These are phyloP conservation scores for Ascochyta koolunga DNA, from an alignment of 2,329 filamentous ascomycete genomes.

Conservation along the genomic window DNA sequence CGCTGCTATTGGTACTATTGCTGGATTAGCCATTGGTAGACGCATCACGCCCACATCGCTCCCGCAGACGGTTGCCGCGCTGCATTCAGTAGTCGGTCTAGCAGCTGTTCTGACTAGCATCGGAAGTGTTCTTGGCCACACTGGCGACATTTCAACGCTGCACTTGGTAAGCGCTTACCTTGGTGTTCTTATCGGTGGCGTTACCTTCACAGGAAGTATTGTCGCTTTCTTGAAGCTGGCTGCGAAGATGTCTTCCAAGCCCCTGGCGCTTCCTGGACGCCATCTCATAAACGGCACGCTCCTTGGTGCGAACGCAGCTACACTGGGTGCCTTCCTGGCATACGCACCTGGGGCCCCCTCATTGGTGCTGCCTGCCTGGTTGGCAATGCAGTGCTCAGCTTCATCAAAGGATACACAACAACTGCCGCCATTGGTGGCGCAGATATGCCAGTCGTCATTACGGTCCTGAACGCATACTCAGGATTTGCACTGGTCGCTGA, in stretches of 20 bases:
- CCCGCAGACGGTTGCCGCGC: slow-evolving; percentile 85
- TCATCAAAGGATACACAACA: slow-evolving; percentile 85
- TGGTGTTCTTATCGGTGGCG: slow-evolving; percentile 81
- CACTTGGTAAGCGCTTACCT: slow-evolving; percentile 87
- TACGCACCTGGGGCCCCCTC: slow-evolving; percentile 80
- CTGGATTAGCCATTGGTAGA: slow-evolving; percentile 78
- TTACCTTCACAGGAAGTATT: slow-evolving; percentile 90
- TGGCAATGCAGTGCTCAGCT: slow-evolving; percentile 78
- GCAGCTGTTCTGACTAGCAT: slow-evolving; percentile 88
- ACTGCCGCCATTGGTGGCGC: slow-evolving; percentile 90
- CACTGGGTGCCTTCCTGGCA: slow-evolving; percentile 82
- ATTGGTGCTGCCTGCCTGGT: slow-evolving; percentile 80
- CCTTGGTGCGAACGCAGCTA: slow-evolving; percentile 76
- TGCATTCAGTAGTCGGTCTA: slow-evolving; percentile 89
- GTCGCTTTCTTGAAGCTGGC: slow-evolving; percentile 89
- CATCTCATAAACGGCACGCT: slow-evolving; percentile 78
- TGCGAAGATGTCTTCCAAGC: slow-evolving; percentile 79
- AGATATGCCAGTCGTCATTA: slow-evolving; percentile 92
- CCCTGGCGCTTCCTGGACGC: slow-evolving; percentile 73
- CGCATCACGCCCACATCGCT: slow-evolving; percentile 87
- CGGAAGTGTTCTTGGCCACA: slow-evolving; percentile 79
- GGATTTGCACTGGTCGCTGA: slow-evolving; percentile 90
- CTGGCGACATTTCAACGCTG: slow-evolving; percentile 75
- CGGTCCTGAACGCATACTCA: slow-evolving; percentile 87
- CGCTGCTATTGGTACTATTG: slow-evolving; percentile 72